A percentile compares a stretch with the other conserved stretches of the same genome.
These are phyloP conservation scores for Aphelidium insulamus DNA, from an alignment of 371 early-diverging fungal species.

Conservation along the genomic window DNA sequence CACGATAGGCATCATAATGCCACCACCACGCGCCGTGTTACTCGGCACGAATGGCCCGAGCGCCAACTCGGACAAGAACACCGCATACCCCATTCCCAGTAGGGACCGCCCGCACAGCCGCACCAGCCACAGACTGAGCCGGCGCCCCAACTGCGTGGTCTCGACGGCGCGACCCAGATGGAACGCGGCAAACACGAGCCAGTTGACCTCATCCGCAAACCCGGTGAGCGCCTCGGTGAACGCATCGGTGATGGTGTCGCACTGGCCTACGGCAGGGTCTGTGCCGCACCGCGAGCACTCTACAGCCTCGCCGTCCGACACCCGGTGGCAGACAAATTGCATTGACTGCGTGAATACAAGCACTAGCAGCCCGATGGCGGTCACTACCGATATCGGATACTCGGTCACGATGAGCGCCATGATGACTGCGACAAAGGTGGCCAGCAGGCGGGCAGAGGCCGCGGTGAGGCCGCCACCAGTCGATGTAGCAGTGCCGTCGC, in stretches of 20 bases:
- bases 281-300: constrained; percentile 29
- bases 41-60: constrained; percentile 45
- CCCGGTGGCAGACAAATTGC: constrained; percentile 31
- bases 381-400: constrained; percentile 26
- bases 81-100: constrained; percentile 32
- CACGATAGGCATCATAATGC: constrained; percentile 40
- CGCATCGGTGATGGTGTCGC: constrained; percentile 24
- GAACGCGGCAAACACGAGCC: constrained; percentile 45
- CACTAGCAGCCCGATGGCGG: constrained; percentile 21
- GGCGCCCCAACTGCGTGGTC: constrained; percentile 26
- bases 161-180: constrained; percentile 32
- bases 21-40: constrained; percentile 50
- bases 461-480: too few species aligned
- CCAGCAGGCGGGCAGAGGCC: too few species aligned
- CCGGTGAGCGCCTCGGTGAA: constrained; percentile 29
- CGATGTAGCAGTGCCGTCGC: too few species aligned
- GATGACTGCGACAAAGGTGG: too few species aligned
- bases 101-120: constrained; percentile 22
- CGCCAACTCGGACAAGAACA: constrained; percentile 24
- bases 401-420: constrained; percentile 29
- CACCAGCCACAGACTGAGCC: constrained; percentile 28
- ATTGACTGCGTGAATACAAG: constrained; percentile 30
- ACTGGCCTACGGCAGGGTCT: constrained; percentile 12
- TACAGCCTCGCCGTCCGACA: constrained; percentile 15
- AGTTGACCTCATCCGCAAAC: constrained; percentile 31